Conservation (phyloP, 2,329 filamentous ascomycete species). For the Dactylellina sp. region DNA sequence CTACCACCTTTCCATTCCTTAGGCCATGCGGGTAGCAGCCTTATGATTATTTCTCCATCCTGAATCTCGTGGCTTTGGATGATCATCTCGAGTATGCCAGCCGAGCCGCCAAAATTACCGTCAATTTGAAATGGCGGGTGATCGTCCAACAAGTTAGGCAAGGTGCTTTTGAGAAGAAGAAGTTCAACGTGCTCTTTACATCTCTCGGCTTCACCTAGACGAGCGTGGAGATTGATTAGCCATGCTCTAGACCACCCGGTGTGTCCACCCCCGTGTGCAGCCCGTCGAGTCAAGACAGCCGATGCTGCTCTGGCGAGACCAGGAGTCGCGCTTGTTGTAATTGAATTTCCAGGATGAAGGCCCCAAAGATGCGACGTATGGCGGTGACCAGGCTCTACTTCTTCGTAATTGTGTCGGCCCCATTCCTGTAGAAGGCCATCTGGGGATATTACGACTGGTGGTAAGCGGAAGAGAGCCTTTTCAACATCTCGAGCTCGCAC, state of each 20-base stretch:
- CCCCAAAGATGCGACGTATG: slow-evolving; percentile 69
- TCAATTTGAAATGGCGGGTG: slow-evolving; percentile 68
- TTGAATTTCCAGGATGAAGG: slow-evolving; percentile 66
- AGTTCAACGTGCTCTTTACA: slow-evolving; percentile 63
- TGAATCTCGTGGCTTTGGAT: slow-evolving; percentile 63
- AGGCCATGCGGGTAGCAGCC: slow-evolving; percentile 64
- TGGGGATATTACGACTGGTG: slow-evolving; percentile 58
- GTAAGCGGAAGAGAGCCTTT: slow-evolving; percentile 23
- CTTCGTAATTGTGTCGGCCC: slow-evolving; percentile 62
- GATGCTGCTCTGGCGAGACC: slow-evolving; percentile 59
- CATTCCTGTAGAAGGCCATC: slow-evolving; percentile 62
- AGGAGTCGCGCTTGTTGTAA: slow-evolving; percentile 62
- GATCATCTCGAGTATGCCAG: slow-evolving; percentile 67
- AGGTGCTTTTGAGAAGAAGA: slow-evolving; percentile 64
- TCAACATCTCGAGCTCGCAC: slow-evolving; percentile 59
- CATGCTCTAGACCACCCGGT: slow-evolving; percentile 70
- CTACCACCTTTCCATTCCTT: slow-evolving; percentile 62
- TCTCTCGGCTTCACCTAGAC: slow-evolving; percentile 64
- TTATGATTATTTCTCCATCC: slow-evolving; percentile 58
- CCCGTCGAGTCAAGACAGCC: slow-evolving; percentile 61
- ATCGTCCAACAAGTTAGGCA: slow-evolving; percentile 66
- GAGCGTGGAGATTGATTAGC: slow-evolving; percentile 67
- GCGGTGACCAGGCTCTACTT: slow-evolving; percentile 67
- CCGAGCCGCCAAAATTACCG: slow-evolving; percentile 68
- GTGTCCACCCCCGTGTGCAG: slow-evolving; percentile 65